Evolutionary conservation across 352 stramenopile genomes (phyloP), one percentile per base, ranked within the genome.

Genomic region (Pythium folliculosum): DNA sequence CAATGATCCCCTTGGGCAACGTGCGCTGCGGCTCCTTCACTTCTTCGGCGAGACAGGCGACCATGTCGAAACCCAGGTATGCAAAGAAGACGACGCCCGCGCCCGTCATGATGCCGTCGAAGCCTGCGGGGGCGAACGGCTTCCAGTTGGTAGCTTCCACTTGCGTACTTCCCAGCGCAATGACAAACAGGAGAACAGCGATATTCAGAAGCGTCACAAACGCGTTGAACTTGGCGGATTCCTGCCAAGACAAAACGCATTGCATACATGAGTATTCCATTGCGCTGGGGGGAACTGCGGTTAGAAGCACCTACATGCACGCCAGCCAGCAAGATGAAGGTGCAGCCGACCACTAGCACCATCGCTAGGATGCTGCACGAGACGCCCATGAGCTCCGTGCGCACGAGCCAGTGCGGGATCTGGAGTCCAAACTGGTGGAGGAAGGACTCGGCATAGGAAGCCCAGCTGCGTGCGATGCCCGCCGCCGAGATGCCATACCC

Each of bases 21-120:
- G 95, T 96, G 25, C 73, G 80, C 64, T 97, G 90, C 5, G 92
- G 92, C 53, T 97, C 79, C 22, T 95, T 77, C 2, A 97, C 91
- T 72, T 98, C 94, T 67, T 97, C 92, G 0, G 90, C 90, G 25
- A 97, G 78, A 71, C 89, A 97, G 7, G 90, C 87, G 25, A 98
- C 92, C 90, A 97, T 97, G 64, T 98, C 94, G 73, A 98, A 98
- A 35, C 91, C 91, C 40, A 97, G 72, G 65, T 96, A 97, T 21
- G 89, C 82, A 52, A 98, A 97, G 72, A 97, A 98, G 22, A 97
- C 91, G 47, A 97, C 90, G 2, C 88, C 87, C 23, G 89, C 87
- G 37, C 85, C 88, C 16, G 84, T 90, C 73, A 98, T 91, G 32
- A 98, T 84, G 13, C 91, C 81, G n/a, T 92, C 82, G 37, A 94